Evolutionary conservation across 2,329 filamentous ascomycete genomes (phyloP), one percentile per base, ranked within the genome.

Genomic region (Diaporthe helianthi): DNA sequence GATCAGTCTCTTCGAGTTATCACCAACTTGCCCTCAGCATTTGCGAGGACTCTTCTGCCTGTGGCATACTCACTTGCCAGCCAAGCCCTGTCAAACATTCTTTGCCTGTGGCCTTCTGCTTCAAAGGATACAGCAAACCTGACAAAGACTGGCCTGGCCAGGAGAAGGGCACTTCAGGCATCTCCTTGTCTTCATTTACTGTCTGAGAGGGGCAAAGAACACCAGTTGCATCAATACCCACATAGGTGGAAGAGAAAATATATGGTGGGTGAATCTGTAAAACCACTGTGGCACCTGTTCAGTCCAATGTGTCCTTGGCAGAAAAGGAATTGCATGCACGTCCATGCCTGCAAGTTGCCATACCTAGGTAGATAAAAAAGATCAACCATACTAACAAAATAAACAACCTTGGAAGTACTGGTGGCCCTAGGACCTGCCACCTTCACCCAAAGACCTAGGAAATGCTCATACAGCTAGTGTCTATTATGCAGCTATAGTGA

Each of bases 131-230:
- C 49, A 15, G 13, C 13, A 31, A 26, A 36, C 0, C 36, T 63
- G n/a, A 63, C n/a, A 63, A 63, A 63, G 58, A 36, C n/a, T 19
- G 7, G 29, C 12, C 19, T 10, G 58, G 29, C 13, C n/a, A 36
- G 41, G 12, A 49, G n/a, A 63, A 63, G 29, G 44, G 41, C 17
- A 9, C 33, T 22, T 36, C n/a, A 46, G 24, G 58, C 15, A 13
- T 26, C 58, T 49, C 44, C 44, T 63, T 63, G 41, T 47, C 12
- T 47, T 29, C n/a, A 47, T 10, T 19, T 46, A n/a, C 24, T 36
- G 44, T 63, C 29, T 63, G 29, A 63, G 58, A 17, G 19, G n/a
- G n/a, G 26, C 41, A 36, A 63, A 63, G 29, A 19, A 49, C 24
- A 31, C 44, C 7, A 24, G 12, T 22, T n/a, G 24, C 13, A 24